phyloP scores from a whole-genome alignment of 257 asterid genomes.

The Salvia splendens region DNA sequence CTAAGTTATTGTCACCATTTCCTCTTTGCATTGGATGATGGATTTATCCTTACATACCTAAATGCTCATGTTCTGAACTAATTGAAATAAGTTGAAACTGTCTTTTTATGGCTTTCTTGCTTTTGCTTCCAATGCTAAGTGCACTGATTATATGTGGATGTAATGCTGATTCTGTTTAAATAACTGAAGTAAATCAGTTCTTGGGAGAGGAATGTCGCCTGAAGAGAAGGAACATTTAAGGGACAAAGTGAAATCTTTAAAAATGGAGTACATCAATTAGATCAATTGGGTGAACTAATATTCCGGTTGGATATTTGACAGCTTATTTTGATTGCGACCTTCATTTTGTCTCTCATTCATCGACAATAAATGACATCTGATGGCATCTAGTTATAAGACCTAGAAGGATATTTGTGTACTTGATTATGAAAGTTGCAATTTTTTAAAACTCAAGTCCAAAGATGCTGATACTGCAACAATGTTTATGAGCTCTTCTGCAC shows the following conservation, averaged over 20 bases:
- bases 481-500: background rate
- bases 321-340: too few species aligned
- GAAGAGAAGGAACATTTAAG: conserved; percentile 66
- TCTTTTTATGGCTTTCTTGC: background rate
- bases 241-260: conserved; percentile 73
- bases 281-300: background rate
- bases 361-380: background rate
- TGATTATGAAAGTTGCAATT: background rate
- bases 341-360: background rate
- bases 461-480: background rate
- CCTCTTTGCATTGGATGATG: background rate
- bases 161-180: conserved; percentile 27
- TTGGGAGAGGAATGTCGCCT: conserved; percentile 74
- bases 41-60: background rate
- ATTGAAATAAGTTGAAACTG: background rate
- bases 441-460: background rate
- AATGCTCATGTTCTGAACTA: conserved; percentile 1
- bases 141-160: background rate
- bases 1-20: conserved; percentile 13
- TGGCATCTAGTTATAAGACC: too few species aligned
- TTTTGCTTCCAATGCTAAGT: too few species aligned
- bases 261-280: conserved; percentile 74
- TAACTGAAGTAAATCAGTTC: conserved; percentile 59
- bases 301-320: background rate
- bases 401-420: too few species aligned